These are phyloP conservation scores for Cryptosporidium muris DNA, from an alignment of 169 alveolate species.

Conservation along the genomic window DNA sequence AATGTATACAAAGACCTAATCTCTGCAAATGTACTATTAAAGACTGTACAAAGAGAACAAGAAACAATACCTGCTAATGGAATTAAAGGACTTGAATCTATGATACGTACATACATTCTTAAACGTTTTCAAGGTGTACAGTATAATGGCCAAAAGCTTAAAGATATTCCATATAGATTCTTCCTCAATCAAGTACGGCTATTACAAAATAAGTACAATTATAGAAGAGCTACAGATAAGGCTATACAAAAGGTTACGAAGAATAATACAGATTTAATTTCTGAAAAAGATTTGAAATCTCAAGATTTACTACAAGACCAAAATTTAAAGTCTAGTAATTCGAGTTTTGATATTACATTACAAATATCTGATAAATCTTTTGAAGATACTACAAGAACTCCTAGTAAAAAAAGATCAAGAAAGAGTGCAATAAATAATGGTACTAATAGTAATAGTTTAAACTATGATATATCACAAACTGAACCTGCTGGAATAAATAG, in stretches of 20 bases:
- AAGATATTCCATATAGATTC: conserved; percentile 67
- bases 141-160: conserved; percentile 51
- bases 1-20: conserved; percentile 50
- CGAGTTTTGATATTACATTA: no score
- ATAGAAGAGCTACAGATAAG: conserved; percentile 34
- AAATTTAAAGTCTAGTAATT: no score
- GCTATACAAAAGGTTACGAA: not conserved
- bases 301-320: no score
- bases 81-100: conserved; percentile 44
- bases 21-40: conserved; percentile 42
- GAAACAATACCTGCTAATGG: conserved; percentile 60
- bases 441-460: no score
- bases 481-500: no score
- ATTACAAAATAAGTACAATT: conserved; percentile 47
- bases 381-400: no score
- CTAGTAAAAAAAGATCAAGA: no score
- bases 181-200: conserved; percentile 53
- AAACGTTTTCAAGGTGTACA: conserved; percentile 19
- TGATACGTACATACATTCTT: conserved; percentile 43
- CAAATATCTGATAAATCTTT: no score
- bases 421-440: no score
- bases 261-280: no score
- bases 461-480: no score
- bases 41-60: conserved; percentile 55
- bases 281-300: no score